Conservation (phyloP, 2,329 filamentous ascomycete species). For the Fusarium metavorans region DNA sequence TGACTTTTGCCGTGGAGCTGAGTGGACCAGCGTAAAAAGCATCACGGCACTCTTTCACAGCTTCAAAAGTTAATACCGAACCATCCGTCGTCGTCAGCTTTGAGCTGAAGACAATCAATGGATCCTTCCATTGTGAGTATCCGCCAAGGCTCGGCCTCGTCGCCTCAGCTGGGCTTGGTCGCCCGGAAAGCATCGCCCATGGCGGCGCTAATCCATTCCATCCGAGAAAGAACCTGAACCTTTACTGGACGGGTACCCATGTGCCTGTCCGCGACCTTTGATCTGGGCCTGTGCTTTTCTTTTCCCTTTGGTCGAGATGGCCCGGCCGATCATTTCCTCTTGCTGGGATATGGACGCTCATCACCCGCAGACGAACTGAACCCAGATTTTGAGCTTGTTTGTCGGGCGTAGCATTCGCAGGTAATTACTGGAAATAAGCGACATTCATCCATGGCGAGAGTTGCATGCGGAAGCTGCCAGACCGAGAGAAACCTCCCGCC, state of each 20-base stretch:
- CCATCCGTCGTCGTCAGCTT: neutral
- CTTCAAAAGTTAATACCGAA: conserved; percentile 7
- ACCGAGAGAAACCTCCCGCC: neutral
- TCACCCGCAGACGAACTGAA: conserved; percentile 34
- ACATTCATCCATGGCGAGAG: neutral
- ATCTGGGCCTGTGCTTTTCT: conserved; percentile 18
- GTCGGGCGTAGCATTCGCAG: neutral
- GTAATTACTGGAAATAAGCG: neutral
- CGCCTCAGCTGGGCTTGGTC: conserved; percentile 14
- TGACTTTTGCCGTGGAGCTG: neutral
- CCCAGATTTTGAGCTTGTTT: conserved; percentile 19
- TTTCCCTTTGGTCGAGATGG: conserved; percentile 17
- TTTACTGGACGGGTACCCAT: neutral
- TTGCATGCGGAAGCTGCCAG: neutral
- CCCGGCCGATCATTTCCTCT: conserved; percentile 30
- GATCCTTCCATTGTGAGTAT: neutral
- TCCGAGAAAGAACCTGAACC: neutral
- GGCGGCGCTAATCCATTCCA: conserved; percentile 3
- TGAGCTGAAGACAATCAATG: neutral
- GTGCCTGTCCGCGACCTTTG: conserved; percentile 8
- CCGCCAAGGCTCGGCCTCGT: neutral
- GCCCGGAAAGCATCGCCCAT: conserved; percentile 14
- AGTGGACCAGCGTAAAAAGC: neutral
- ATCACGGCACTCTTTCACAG: neutral
- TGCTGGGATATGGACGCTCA: conserved; percentile 10